Evolutionary conservation across 305 asterid species (phyloP).

Genomic region (Solanum hybrid): DNA sequence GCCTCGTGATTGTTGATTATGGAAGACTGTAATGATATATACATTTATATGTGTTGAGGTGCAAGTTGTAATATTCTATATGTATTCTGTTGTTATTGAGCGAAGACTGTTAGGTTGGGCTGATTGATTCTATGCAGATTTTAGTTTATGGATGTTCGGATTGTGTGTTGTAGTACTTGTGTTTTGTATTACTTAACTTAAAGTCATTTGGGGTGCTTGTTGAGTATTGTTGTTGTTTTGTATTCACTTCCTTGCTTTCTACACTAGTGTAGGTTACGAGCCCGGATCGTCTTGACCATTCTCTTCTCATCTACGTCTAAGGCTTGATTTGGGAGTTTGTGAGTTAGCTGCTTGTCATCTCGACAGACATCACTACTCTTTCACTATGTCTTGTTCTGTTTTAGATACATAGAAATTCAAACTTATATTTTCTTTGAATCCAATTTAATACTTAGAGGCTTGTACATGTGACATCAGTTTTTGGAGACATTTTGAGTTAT

Average conservation of each 20-base stretch:
- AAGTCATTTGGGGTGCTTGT: neutral
- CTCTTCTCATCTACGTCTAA: neutral
- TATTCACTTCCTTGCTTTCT: neutral
- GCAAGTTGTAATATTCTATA: neutral
- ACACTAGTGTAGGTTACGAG: neutral
- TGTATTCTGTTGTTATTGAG: no score
- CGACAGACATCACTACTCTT: neutral
- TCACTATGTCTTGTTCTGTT: neutral
- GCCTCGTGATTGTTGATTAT: neutral
- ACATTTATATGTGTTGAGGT: neutral
- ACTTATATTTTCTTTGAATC: neutral
- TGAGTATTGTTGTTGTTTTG: neutral
- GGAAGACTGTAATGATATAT: neutral
- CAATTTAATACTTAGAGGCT: no score
- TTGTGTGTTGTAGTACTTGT: neutral
- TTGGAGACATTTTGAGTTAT: neutral
- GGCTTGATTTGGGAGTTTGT: neutral
- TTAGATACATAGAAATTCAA: neutral
- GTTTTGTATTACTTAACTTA: neutral
- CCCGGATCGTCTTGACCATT: neutral
- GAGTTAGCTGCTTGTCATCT: neutral
- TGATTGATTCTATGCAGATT: neutral
- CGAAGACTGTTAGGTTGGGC: no score
- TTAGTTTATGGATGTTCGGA: neutral
- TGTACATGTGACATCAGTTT: neutral